Conservation (phyloP, 768 basidiomycete species). For the Serendipita vermifera region DNA sequence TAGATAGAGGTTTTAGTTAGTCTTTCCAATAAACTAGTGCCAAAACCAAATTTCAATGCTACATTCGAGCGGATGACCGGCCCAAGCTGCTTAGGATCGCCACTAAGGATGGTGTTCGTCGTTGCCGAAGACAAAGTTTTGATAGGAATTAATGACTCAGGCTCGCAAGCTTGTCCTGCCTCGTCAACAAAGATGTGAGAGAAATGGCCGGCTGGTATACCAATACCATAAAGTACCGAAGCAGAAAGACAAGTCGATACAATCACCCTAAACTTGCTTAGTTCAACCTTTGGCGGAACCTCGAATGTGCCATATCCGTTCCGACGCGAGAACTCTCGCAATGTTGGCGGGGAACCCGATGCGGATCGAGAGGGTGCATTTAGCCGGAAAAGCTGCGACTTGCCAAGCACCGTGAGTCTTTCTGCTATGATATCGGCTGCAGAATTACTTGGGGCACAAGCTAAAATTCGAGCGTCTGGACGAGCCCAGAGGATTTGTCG, state of each 20-base stretch:
- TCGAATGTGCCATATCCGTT: slow-evolving; percentile 22
- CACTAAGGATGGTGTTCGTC: slow-evolving; percentile 51
- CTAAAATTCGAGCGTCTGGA: slow-evolving; percentile 10
- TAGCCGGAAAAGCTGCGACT: slow-evolving; percentile 13
- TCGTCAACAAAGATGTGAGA: slow-evolving; percentile 60
- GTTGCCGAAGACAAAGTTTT: slow-evolving; percentile 40
- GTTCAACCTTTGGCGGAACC: slow-evolving; percentile 27
- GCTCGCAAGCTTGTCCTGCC: slow-evolving; percentile 60
- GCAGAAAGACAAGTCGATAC: slow-evolving; percentile 55
- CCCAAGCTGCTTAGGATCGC: slow-evolving; percentile 60
- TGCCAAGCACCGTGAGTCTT: slow-evolving; percentile 9
- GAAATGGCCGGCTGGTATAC: slow-evolving; percentile 48
- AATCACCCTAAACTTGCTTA: slow-evolving; percentile 39
- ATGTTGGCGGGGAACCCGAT: background rate
- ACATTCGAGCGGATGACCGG: slow-evolving; percentile 50
- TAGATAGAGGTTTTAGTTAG: slow-evolving; percentile 32
- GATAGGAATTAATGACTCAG: slow-evolving; percentile 49
- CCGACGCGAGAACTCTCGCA: background rate
- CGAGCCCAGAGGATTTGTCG: slow-evolving; percentile 7
- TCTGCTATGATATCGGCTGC: slow-evolving; percentile 17
- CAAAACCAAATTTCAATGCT: slow-evolving; percentile 44
- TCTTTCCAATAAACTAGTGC: slow-evolving; percentile 48
- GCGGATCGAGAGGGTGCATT: slow-evolving; percentile 15
- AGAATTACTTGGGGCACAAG: slow-evolving; percentile 18
- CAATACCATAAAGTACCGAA: slow-evolving; percentile 40